Base-by-base conservation (phyloP, 208 protist genomes). In the Phytomonas francai region DNA sequence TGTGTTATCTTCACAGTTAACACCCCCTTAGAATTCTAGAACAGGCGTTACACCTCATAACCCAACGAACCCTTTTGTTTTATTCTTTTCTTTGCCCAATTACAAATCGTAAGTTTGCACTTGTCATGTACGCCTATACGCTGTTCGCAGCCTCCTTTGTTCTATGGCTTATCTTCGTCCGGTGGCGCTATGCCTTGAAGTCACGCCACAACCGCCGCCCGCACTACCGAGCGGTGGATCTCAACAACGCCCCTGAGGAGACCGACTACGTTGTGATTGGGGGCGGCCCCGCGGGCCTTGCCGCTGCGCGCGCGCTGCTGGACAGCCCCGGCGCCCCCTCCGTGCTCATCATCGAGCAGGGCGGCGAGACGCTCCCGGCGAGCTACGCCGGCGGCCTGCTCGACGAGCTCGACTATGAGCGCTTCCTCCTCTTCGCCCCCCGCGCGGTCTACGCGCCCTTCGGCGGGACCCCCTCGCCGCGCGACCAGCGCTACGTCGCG, bases 181-280 rank as follows among this genome's bases (percentile, higher is more conserved):
- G 56, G 56, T 59, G 56, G n/a, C 28, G 56, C 27, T 59, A 30
- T 59, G 77, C 73, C 3, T 79, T 76, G 12, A 72, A 63, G 0
- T 84, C 77, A 0, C 27, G 57, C 32, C 79, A 85, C 61, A 68
- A 80, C 32, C 58, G 66, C 49, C 63, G 73, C 22, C 71, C 80
- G 0, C 57, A 29, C 14, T 85, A 84, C 67, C 19, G 31, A 25
- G 70, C 27, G 8, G 51, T 62, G 36, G 2, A 16, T 42, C n/a
- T 16, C 1, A 45, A 64, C 8, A 9, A 54, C 9, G 16, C 34
- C 16, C 12, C 65, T 1, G 25, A 57, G 7, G 14, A 70, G 5
- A 65, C 76, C n/a, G 89, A 95, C 60, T 95, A 89, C 67, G 76
- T 92, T 12, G 77, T 95, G 28, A 67, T 95, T 31, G 89, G 89